These are phyloP conservation scores for Cutaneotrichosporon sp. DNA, from an alignment of 1,284 basidiomycete species.

Conservation along the genomic window DNA sequence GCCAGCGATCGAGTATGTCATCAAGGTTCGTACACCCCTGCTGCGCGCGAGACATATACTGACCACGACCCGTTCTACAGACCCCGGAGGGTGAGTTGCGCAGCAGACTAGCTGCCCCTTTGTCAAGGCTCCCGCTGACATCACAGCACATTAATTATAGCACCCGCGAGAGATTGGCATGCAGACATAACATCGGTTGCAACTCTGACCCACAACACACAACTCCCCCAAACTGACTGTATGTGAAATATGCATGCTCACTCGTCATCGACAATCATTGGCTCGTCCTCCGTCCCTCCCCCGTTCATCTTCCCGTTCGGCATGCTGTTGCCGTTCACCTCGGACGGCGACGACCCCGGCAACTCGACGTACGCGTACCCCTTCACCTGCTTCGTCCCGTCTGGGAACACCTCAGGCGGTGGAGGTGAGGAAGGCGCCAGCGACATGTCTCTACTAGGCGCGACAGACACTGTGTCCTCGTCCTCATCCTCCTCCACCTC, in stretches of 20 bases:
- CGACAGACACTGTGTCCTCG: constrained; percentile 1
- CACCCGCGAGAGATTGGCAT: constrained; percentile 27
- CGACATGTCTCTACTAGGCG: constrained; percentile 5
- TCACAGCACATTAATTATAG: constrained; percentile 34
- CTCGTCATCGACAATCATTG: constrained; percentile 15
- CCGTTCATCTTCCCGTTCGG: neutral
- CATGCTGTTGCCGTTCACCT: constrained; percentile 2
- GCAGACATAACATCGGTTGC: constrained; percentile 28
- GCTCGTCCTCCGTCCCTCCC: neutral
- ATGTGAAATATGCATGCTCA: constrained; percentile 10
- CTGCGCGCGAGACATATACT: constrained; percentile 8
- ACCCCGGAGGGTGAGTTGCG: constrained; percentile 50
- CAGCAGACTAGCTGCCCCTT: neutral
- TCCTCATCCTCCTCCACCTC: constrained; percentile 12
- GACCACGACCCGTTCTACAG: constrained; percentile 29
- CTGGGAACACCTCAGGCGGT: constrained; percentile 13
- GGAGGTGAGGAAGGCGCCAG: neutral
- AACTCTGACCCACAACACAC: neutral
- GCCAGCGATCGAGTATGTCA: constrained; percentile 94
- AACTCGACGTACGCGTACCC: constrained; percentile 29
- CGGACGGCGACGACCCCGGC: constrained; percentile 1
- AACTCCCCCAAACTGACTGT: neutral
- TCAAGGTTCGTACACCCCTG: constrained; percentile 58
- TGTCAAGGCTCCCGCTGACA: neutral
- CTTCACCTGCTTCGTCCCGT: constrained; percentile 19